Evolutionary conservation across 805 yeast species (phyloP), one percentile per base, ranked within the genome.

Genomic region (Candida sithepensis): DNA sequence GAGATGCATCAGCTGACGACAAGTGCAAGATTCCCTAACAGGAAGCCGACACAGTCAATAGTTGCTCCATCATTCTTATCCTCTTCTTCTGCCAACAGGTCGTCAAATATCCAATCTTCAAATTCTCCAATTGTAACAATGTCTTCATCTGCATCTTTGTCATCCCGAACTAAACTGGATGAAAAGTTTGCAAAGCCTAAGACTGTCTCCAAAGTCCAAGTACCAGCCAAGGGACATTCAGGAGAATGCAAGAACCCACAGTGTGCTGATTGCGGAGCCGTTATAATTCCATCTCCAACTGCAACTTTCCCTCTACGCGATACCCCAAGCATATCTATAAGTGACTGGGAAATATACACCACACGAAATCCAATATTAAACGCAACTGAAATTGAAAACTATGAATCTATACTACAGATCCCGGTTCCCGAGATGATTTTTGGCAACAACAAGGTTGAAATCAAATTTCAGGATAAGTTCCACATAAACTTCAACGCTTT

Each of bases 371-470:
- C 98, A 1, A 92, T 92, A 41, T 68, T 89, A 50, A 84, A 78
- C 54, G 74, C 90, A 1, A 71, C 65, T 1, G 96, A 90, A 60
- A 77, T 92, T 47, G 96, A 89, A 48, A 67, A 66, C 2, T 76
- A 84, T 59, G 86, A 81, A 50, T 64, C 77, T 4, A 62, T 82
- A 44, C 74, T 85, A 45, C 82, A 82, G 14, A 79, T 92, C 51
- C 96, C 98, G 0, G 68, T 92, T 39, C 99, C 99, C 0, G 99
- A 94, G 64, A 94, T 94, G 98, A 90, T 94, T 5, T 94, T 94
- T 68, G 98, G 98, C 9, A 81, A 87, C 55, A 91, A 87, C 61
- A 67, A 68, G 47, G 81, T 90, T 10, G 76, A 73, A 67, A 32
- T 78, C 8, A 23, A 42, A 7, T 50, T 48, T 41, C 50, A 50